Evolutionary conservation across 805 yeast species (phyloP).

Genomic region (Monosporozyma yasuniensis): DNA sequence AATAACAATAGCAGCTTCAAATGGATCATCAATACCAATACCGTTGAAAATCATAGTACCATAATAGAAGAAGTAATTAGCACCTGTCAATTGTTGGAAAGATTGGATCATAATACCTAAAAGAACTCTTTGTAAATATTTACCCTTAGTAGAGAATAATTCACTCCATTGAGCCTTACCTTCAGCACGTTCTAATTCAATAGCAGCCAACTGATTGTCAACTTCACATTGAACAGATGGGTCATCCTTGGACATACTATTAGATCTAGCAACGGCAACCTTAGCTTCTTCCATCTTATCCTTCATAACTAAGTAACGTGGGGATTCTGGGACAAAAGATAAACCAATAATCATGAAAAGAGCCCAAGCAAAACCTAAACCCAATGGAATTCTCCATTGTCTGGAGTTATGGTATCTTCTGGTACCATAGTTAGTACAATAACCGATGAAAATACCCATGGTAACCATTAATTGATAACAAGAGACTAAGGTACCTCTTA

Average conservation of each 20-base stretch:
- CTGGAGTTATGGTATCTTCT: conserved; percentile 43
- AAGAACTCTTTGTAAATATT: conserved; percentile 37
- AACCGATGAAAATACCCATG: conserved; percentile 60
- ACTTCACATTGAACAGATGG: conserved; percentile 38
- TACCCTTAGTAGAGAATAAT: conserved; percentile 58
- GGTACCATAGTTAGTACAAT: conserved; percentile 62
- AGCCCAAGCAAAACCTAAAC: conserved; percentile 42
- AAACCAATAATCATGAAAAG: conserved; percentile 27
- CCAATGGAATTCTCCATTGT: conserved; percentile 66
- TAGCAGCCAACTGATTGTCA: conserved; percentile 48
- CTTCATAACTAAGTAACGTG: conserved; percentile 52
- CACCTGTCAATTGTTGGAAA: conserved; percentile 62
- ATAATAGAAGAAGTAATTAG: conserved; percentile 59
- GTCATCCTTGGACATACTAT: conserved; percentile 15
- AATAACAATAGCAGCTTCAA: conserved; percentile 48
- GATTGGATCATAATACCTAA: conserved; percentile 52
- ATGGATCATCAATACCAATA: conserved; percentile 51
- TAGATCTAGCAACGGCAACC: conserved; percentile 34
- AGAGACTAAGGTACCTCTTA: conserved; percentile 61
- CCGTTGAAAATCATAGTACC: conserved; percentile 55
- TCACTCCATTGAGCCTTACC: conserved; percentile 61
- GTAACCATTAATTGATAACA: conserved; percentile 61
- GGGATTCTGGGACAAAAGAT: conserved; percentile 58
- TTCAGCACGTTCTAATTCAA: conserved; percentile 49
- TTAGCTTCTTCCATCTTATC: conserved; percentile 53